Base-by-base conservation (phyloP, 495 filamentous ascomycete species). In the Parathielavia appendiculata region DNA sequence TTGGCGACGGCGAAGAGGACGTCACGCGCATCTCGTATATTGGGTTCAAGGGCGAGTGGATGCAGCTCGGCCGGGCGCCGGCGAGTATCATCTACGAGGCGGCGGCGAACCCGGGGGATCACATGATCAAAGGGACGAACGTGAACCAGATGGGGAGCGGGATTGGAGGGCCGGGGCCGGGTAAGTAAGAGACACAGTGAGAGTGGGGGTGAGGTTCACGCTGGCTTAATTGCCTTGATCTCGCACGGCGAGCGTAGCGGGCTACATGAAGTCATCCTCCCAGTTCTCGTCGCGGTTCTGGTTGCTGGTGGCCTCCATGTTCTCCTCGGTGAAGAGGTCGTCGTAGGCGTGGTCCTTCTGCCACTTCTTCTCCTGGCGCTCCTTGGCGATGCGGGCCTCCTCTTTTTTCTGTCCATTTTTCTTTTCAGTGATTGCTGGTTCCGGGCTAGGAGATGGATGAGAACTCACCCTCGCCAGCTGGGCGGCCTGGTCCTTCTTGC, bases 321-420 rank as follows among this genome's bases (percentile, higher is more conserved):
- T 84, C 54, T 87, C 84, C 57, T 87, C 86, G 19, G 80, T 78
- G 62, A 88, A 85, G 35, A 91, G 61, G 43, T 95, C 92, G 70
- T 96, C 95, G 72, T 96, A 97, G 4, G 90, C 92, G 75, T 96
- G 91, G 35, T 95, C 91, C 70, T 91, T 90, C 75, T 95, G 88
- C 81, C 84, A 96, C 69, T 92, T 95, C 75, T 90, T 82, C 75
- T 96, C 86, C 66, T 85, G 85, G 36, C 88, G 72, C 73, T 96
- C 92, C 70, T 89, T 82, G 51, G 83, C 80, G 53, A 93, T 74
- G 60, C 81, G 76, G 52, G 85, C 89, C 53, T 97, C 93, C 70
- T 90, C 87, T 55, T 88, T 88, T 73, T 83, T 84, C 83, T 91
- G 71, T 30, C 13, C 14, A 26, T 19, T 4, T 19, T 5, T 14